A percentile compares a stretch with the other conserved stretches of the same genome.
Conservation (phyloP, 495 filamentous ascomycete species). For the Penicillium coffeae region DNA sequence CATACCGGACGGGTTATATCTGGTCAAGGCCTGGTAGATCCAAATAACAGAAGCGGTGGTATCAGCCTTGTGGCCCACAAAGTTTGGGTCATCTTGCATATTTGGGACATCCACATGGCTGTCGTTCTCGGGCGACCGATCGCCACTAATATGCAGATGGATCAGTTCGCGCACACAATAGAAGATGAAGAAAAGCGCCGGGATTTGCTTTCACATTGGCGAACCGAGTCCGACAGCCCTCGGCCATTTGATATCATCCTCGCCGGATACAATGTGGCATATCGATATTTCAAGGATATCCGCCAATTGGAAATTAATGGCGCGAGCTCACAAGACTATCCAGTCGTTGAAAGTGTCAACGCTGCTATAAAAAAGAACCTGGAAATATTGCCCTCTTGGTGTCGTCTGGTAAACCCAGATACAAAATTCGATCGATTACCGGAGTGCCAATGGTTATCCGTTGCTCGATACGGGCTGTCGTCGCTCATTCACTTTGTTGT, state of each 20-base stretch:
- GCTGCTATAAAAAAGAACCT: constrained; percentile 44
- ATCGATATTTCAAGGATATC: constrained; percentile 18
- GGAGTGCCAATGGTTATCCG: constrained; percentile 51
- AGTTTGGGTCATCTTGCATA: constrained; percentile 53
- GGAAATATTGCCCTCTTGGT: constrained; percentile 46
- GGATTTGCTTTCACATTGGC: constrained; percentile 10
- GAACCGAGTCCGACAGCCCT: constrained; percentile 11
- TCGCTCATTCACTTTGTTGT: constrained; percentile 49
- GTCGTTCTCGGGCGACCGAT: constrained; percentile 57
- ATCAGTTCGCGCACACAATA: constrained; percentile 6
- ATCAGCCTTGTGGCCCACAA: constrained; percentile 14
- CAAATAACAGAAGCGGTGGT: neutral
- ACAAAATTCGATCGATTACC: constrained; percentile 47
- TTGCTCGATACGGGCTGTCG: constrained; percentile 41
- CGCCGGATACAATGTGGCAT: constrained; percentile 18
- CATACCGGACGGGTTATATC: constrained; percentile 30
- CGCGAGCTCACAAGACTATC: constrained; percentile 48
- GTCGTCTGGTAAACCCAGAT: constrained; percentile 52
- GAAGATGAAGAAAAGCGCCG: constrained; percentile 3
- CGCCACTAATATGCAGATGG: constrained; percentile 12
- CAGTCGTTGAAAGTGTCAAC: constrained; percentile 51
- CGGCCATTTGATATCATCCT: constrained; percentile 19
- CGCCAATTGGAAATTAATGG: constrained; percentile 48
- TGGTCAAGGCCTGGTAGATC: constrained; percentile 2
- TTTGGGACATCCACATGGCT: constrained; percentile 59